Percentiles rank a stretch among this genome's conserved stretches.
Evolutionary conservation across 2,329 filamentous ascomycete species (phyloP).

Genomic region (Colletotrichum sp.): DNA sequence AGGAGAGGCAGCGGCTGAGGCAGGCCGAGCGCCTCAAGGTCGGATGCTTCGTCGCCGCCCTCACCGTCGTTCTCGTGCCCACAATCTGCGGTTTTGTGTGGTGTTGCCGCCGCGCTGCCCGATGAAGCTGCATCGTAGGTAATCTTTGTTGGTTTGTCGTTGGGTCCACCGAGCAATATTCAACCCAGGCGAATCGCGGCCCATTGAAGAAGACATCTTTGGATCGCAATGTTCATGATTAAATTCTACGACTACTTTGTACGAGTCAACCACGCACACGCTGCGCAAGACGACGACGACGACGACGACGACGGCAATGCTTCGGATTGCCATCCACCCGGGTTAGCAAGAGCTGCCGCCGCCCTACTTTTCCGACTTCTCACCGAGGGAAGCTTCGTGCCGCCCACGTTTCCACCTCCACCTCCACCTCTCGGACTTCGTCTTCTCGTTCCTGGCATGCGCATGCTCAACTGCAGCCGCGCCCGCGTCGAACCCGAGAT

Average conservation of each 20-base stretch:
- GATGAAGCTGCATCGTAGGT: neutral
- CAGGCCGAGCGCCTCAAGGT: neutral
- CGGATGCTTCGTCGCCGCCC: neutral
- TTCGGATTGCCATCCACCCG: neutral
- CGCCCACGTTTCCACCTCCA: neutral
- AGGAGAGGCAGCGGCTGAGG: neutral
- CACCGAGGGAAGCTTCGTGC: neutral
- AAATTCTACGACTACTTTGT: neutral
- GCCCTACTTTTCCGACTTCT: neutral
- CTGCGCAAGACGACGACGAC: neutral
- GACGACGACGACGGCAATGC: neutral
- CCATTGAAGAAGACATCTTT: neutral
- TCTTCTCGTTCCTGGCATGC: neutral
- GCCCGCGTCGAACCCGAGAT: neutral
- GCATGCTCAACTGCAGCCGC: neutral
- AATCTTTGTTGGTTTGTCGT: neutral
- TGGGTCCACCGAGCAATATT: neutral
- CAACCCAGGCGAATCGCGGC: neutral
- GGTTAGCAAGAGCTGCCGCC: neutral
- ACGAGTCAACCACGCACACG: neutral
- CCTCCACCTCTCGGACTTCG: neutral
- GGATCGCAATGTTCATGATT: neutral
- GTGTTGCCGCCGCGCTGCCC: neutral
- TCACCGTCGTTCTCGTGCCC: conserved; percentile 11
- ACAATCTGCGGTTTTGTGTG: conserved; percentile 5